Percentiles rank a stretch among this genome's conserved stretches.
Evolutionary conservation across 2,329 filamentous ascomycete species (phyloP).

Genomic region (Amylocarpus encephaloides): DNA sequence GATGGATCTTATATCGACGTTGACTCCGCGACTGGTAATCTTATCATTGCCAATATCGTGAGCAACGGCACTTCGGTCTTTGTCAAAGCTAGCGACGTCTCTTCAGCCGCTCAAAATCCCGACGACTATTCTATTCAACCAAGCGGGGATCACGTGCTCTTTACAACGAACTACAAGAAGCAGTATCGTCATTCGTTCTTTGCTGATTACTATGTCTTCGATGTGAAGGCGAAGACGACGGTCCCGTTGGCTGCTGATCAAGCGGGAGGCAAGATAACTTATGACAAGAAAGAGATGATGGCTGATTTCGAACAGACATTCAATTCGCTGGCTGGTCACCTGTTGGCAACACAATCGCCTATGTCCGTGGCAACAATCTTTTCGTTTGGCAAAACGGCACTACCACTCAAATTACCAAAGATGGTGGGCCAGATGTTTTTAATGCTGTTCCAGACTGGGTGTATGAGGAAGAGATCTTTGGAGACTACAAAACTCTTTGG

Average conservation of each 20-base stretch:
- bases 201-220: constrained; percentile 58
- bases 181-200: constrained; percentile 64
- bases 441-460: constrained; percentile 61
- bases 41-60: constrained; percentile 56
- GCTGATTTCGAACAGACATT: constrained; percentile 33
- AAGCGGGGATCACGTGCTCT: constrained; percentile 52
- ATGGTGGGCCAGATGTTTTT: constrained; percentile 57
- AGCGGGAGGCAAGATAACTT: constrained; percentile 8
- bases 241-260: constrained; percentile 53
- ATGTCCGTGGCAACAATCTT: constrained; percentile 61
- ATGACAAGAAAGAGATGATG: background rate
- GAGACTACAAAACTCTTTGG: constrained; percentile 46
- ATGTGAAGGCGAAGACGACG: constrained; percentile 50
- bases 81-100: constrained; percentile 51
- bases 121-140: constrained; percentile 56
- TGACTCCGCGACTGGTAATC: constrained; percentile 40
- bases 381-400: constrained; percentile 51
- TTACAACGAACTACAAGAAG: constrained; percentile 60
- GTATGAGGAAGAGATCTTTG: constrained; percentile 53
- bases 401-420: constrained; percentile 44
- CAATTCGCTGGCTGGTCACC: constrained; percentile 61
- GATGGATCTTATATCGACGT: constrained; percentile 57
- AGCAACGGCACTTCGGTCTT: constrained; percentile 51
- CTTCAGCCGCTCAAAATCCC: constrained; percentile 37
- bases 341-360: constrained; percentile 52